Evolutionary conservation across 2,329 filamentous ascomycete species (phyloP).

Genomic region (Xylariaceae sp.): DNA sequence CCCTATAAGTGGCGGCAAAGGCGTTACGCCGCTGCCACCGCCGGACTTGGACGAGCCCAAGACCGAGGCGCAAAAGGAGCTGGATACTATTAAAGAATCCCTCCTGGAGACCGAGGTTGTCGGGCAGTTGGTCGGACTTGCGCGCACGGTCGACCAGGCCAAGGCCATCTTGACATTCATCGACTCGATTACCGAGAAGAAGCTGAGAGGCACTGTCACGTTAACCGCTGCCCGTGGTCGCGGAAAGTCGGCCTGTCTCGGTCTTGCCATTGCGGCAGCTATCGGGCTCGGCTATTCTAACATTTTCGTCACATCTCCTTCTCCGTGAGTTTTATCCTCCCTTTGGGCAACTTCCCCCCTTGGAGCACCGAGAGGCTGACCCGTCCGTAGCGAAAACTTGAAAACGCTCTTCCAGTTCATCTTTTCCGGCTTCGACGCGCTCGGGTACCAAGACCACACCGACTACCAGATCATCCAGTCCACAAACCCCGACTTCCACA

Average conservation of each 20-base stretch:
- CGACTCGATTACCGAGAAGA: conserved; percentile 94
- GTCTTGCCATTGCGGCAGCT: conserved; percentile 88
- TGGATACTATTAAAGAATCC: conserved; percentile 82
- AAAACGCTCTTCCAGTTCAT: conserved; percentile 98
- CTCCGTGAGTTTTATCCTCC: conserved; percentile 13
- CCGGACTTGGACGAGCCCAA: conserved; percentile 68
- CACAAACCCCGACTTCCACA: conserved; percentile 98
- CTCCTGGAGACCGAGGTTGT: conserved; percentile 81
- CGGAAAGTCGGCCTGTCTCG: conserved; percentile 93
- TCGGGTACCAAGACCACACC: conserved; percentile 89
- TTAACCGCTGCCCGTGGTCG: conserved; percentile 90
- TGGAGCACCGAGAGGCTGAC: no score
- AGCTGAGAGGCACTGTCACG: conserved; percentile 85
- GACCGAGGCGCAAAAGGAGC: conserved; percentile 65
- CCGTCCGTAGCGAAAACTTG: conserved; percentile 64
- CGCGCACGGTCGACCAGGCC: conserved; percentile 89
- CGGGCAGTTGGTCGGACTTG: conserved; percentile 75
- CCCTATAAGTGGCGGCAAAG: conserved; percentile 92
- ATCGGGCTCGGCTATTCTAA: conserved; percentile 97
- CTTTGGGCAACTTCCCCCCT: no score
- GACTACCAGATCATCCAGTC: conserved; percentile 98
- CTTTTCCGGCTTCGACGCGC: conserved; percentile 94
- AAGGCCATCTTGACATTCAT: conserved; percentile 96
- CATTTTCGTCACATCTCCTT: conserved; percentile 82
- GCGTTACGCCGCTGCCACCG: conserved; percentile 75